Base-by-base conservation (phyloP, 352 stramenopile species). In the Thalassiosira oceanica region DNA sequence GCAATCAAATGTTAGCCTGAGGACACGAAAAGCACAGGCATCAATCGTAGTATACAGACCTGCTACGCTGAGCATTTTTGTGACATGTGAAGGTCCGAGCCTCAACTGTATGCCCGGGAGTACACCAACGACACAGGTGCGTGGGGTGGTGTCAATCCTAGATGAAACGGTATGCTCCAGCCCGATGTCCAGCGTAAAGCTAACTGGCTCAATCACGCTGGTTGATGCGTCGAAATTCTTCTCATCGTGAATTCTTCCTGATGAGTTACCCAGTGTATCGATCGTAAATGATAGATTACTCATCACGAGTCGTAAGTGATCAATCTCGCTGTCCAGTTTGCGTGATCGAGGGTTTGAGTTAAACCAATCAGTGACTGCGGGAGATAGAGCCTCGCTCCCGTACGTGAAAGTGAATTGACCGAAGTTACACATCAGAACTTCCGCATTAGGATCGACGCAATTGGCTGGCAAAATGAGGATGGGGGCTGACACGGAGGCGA, bases 151-250 rank as follows among this genome's bases (percentile, higher is more conserved):
- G 45, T 72, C 57, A n/a, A n/a, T n/a, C 31, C 29, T 58, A 11
- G 72, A 73, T 28, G 56, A 72, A 44, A 69, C 53, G 1, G 54
- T 74, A 33, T 65, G 73, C 42, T 89, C 80, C 11, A 92, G 53
- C 39, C 78, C 85, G 62, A 89, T 75, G 43, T 84, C 66, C 26
- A 90, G 57, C 0, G 54, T 71, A 18, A 88, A 61, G 10, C 74
- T 78, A 39, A 90, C 74, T n/a, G 85, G 85, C 74, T 89, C 78
- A 60, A 90, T 85, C 21, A 92, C 61, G 48, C 72, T 82, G 1
- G 42, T 57, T 6, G 64, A 77, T 27, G 62, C 37, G 39, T 74
- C 72, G 36, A 46, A 2, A 24, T 72, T 43, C 29, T 65, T 63
- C 29, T 45, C 61, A 33, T 77, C 55, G 8, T 64, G 18, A 13